A percentile compares a stretch with the other conserved stretches of the same genome.
Conservation (phyloP, 1,284 basidiomycete genomes). For the Pseudozyma thailandica region DNA sequence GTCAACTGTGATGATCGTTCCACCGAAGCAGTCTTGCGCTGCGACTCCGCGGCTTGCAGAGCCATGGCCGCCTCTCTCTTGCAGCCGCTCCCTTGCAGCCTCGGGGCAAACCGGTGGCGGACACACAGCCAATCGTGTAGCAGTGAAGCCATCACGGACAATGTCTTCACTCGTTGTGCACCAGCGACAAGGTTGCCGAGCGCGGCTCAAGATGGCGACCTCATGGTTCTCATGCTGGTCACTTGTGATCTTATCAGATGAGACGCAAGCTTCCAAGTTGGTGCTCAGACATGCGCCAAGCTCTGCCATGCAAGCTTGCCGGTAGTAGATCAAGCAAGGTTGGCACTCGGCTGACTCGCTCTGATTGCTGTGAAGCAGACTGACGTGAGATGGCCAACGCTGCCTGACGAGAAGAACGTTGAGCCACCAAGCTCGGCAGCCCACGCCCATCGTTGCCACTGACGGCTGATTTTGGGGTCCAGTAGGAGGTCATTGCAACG, state of each 20-base stretch:
- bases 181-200: too few relatives aligned
- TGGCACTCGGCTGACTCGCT: neutral
- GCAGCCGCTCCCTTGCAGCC: neutral
- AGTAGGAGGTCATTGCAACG: too few relatives aligned
- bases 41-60: constrained; percentile 1
- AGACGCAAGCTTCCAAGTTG: neutral
- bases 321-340: too few relatives aligned
- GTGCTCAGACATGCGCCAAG: neutral
- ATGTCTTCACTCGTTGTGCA: too few relatives aligned
- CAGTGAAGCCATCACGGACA: neutral
- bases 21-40: neutral
- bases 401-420: too few relatives aligned
- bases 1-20: neutral
- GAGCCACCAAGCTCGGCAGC: constrained; percentile 11
- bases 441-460: constrained; percentile 3
- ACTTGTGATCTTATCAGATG: constrained; percentile 21
- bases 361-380: too few relatives aligned
- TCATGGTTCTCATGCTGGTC: neutral
- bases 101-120: constrained; percentile 7
- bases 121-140: neutral
- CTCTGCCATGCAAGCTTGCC: neutral
- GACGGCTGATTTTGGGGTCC: too few relatives aligned
- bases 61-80: too few relatives aligned
- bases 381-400: too few relatives aligned
- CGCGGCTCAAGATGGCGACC: too few relatives aligned